Percentiles rank a stretch among this genome's conserved stretches.
These are phyloP conservation scores for Anthoceros angustus DNA, from an alignment of 225 moss, liverwort and hornwort species.

Conservation along the genomic window DNA sequence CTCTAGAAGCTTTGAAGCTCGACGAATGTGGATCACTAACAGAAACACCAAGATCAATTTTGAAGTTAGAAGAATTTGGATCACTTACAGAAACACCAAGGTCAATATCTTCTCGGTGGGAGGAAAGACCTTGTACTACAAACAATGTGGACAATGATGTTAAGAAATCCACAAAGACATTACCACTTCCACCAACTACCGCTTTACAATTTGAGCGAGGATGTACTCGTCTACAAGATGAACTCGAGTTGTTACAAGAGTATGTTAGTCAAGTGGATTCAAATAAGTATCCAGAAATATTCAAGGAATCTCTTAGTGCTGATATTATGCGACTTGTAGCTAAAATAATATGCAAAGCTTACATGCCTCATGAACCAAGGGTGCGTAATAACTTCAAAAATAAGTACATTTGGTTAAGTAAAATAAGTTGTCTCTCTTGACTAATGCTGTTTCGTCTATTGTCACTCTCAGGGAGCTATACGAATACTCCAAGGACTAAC, in stretches of 20 bases:
- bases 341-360: constrained; percentile 16
- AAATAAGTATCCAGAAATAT: constrained; percentile 14
- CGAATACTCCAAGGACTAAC: background rate
- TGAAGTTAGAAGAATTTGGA: too few relatives aligned
- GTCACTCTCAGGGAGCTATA: background rate
- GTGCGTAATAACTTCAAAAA: constrained; percentile 1
- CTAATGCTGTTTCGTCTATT: background rate
- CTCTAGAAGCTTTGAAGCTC: too few relatives aligned
- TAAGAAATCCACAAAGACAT: background rate
- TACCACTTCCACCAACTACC: constrained; percentile 6
- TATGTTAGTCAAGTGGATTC: constrained; percentile 19
- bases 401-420: too few relatives aligned
- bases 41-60: background rate
- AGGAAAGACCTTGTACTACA: background rate
- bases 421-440: background rate
- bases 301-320: constrained; percentile 26
- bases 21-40: too few relatives aligned
- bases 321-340: constrained; percentile 20
- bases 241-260: constrained; percentile 5
- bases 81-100: too few relatives aligned
- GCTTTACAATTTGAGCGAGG: constrained; percentile 23
- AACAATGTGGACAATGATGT: background rate
- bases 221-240: constrained; percentile 11
- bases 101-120: too few relatives aligned
- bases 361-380: constrained; percentile 22